These are phyloP conservation scores for Sclerotinia glacialis DNA, from an alignment of 2,329 filamentous ascomycete genomes.

Conservation along the genomic window DNA sequence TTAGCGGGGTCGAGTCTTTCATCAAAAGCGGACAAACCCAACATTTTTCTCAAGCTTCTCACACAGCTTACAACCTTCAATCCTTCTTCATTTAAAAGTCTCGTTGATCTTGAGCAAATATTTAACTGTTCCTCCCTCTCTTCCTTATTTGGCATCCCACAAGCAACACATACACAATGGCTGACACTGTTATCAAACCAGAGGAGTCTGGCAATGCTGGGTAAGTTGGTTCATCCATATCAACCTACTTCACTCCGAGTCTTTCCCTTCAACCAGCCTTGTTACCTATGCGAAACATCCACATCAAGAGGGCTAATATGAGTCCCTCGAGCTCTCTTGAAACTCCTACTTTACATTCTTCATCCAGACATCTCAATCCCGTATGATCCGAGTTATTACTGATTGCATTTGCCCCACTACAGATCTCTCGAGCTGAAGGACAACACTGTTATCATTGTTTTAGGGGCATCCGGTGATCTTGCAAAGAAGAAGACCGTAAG, in stretches of 20 bases:
- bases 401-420: conserved; percentile 32
- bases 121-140: neutral
- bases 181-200: conserved; percentile 50
- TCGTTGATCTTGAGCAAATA: conserved; percentile 23
- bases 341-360: neutral
- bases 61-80: conserved; percentile 26
- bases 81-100: conserved; percentile 23
- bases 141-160: neutral
- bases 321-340: conserved; percentile 23
- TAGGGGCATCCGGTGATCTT: conserved; percentile 94
- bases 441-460: conserved; percentile 93
- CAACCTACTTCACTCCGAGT: conserved; percentile 34
- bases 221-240: conserved; percentile 44
- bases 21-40: conserved; percentile 14
- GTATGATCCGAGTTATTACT: conserved; percentile 41
- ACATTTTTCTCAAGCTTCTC: conserved; percentile 18
- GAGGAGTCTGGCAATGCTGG: conserved; percentile 50
- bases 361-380: neutral
- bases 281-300: conserved; percentile 22
- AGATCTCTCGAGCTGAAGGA: conserved; percentile 95
- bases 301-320: conserved; percentile 11
- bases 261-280: conserved; percentile 22
- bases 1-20: conserved; percentile 19
- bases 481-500: conserved; percentile 99
- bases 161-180: conserved; percentile 41